Base-by-base conservation (phyloP, 768 basidiomycete genomes). In the Fomitopsis pulvina region DNA sequence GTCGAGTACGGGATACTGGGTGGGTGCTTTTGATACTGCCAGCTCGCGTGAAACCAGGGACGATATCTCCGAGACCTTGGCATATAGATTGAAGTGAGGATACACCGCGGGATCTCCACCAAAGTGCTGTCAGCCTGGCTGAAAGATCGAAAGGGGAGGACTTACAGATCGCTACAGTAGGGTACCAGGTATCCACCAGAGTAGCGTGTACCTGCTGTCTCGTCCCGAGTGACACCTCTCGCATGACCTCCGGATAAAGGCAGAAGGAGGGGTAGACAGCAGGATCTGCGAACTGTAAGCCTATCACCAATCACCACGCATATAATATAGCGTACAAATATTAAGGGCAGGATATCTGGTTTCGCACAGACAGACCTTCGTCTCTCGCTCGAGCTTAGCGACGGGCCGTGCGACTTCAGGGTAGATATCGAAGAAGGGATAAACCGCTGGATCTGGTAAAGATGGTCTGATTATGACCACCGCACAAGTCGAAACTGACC, bases 51-150 rank as follows among this genome's bases (percentile, higher is more conserved):
- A 16, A 28, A 27, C 22, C 6, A 29, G 9, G 43, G 18, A 22
- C 24, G 5, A 8, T 28, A 4, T 29, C 16, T 41, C 20, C 2
- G 40, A 1, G 16, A 37, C 28, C 14, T 44, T 52, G 5, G 63
- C 63, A 40, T 66, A 66, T 2, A 64, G n/a, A 9, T 46, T 49
- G 26, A 67, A 45, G 48, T 55, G 40, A 1, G 63, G 63, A 43
- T 65, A 65, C 8, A 54, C 60, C 12, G 58, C 37, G 6, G 60
- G 61, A 42, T 65, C 60, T 64, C 34, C 3, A 41, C 8, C 1
- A 26, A 18, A 27, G 7, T 16, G n/a, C 41, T 21, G 42, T 47
- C 3, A 21, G 5, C n/a, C n/a, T n/a, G n/a, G n/a, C n/a, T n/a
- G 2, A 12, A 27, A 16, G 3, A 25, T 21, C 21, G 2, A 3